Conservation (phyloP, 2,329 filamentous ascomycete genomes). For the Fonsecaea pugnacius region DNA sequence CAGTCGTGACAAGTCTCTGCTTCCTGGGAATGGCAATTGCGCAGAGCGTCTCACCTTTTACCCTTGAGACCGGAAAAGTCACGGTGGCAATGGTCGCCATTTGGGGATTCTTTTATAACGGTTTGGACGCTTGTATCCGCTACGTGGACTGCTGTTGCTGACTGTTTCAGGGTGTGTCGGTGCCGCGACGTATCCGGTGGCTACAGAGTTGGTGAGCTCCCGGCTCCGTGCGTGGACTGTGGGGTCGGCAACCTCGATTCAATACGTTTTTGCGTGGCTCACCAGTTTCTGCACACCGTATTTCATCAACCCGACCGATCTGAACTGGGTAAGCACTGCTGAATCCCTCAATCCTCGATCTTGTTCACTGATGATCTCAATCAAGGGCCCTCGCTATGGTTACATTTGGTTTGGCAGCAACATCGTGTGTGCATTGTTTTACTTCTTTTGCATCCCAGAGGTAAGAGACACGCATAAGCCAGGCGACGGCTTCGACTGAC, state of each 20-base stretch:
- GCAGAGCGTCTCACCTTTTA: constrained; percentile 35
- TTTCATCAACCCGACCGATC: constrained; percentile 46
- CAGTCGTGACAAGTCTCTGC: constrained; percentile 49
- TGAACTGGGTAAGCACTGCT: constrained; percentile 42
- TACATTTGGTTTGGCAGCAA: constrained; percentile 20
- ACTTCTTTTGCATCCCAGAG: constrained; percentile 18
- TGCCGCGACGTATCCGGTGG: constrained; percentile 42
- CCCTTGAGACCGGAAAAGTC: constrained; percentile 37
- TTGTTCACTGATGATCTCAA: neutral
- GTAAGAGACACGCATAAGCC: neutral
- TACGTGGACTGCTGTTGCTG: neutral
- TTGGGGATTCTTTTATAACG: constrained; percentile 45
- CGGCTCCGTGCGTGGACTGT: constrained; percentile 45
- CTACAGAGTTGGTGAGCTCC: constrained; percentile 39
- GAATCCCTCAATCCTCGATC: neutral
- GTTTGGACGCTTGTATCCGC: neutral
- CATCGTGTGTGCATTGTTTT: constrained; percentile 13
- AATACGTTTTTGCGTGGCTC: constrained; percentile 45
- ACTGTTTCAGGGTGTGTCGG: constrained; percentile 39
- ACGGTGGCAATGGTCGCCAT: constrained; percentile 44
- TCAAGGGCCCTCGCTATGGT: constrained; percentile 8
- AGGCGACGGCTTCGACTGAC: neutral
- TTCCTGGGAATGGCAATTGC: constrained; percentile 54
- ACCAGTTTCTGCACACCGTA: constrained; percentile 46
- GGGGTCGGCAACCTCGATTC: constrained; percentile 42